Conservation (phyloP, 73 alveolate species). For the Durusdinium trenchii region DNA sequence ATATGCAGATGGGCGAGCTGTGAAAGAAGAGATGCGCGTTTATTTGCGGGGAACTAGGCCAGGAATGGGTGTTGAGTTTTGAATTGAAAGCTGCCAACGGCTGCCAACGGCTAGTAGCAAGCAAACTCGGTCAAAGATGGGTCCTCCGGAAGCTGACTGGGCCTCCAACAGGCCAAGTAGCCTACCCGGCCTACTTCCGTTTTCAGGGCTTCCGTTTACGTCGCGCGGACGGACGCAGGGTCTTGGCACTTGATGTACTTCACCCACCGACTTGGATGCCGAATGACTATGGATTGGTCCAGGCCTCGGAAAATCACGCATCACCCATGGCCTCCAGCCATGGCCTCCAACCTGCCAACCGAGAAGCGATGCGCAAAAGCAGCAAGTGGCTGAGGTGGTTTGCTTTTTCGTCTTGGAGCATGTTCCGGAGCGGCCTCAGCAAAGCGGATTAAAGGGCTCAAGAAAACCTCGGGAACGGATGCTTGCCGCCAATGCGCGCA, state of each 20-base stretch:
- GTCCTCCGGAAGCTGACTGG: not conserved
- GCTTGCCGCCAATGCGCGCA: no score
- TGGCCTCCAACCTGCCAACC: no score
- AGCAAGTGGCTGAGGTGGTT: not conserved
- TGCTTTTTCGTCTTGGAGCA: slow-evolving; percentile 82
- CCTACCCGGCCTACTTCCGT: not conserved
- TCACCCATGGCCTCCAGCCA: no score
- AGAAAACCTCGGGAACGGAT: no score
- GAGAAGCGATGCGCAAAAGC: no score
- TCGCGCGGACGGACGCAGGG: not conserved
- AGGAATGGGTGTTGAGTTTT: not conserved
- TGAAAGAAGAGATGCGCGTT: slow-evolving; percentile 18
- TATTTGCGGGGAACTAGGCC: slow-evolving; percentile 60
- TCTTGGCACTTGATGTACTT: slow-evolving; percentile 40
- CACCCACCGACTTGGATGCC: slow-evolving; percentile 79
- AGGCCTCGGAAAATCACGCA: not conserved
- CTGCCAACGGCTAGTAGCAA: not conserved
- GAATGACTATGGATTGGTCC: slow-evolving; percentile 50
- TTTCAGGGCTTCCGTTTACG: not conserved
- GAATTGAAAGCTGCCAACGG: not conserved
- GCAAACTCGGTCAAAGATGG: no score
- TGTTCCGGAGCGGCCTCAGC: slow-evolving; percentile 55
- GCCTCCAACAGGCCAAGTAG: not conserved
- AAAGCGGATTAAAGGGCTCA: no score
- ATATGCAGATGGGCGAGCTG: slow-evolving; percentile 57